Conservation (phyloP, 1,284 basidiomycete genomes). For the Apiotrichum porosum region DNA sequence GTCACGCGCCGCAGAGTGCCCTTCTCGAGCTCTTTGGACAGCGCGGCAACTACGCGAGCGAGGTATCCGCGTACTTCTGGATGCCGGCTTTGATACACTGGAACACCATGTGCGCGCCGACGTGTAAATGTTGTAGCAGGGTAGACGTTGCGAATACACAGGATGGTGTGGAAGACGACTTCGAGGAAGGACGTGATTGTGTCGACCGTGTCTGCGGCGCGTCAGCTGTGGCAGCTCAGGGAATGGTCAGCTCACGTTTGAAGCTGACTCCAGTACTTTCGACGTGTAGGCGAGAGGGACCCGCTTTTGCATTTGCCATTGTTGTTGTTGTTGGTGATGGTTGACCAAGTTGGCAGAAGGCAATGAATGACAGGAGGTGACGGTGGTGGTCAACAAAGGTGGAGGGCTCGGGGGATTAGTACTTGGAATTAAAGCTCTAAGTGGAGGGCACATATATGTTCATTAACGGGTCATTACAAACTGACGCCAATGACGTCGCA, state of each 20-base stretch:
- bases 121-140: constrained; percentile 80
- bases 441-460: neutral
- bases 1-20: constrained; percentile 44
- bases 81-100: constrained; percentile 86
- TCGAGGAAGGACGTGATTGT: constrained; percentile 57
- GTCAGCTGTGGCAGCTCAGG: neutral
- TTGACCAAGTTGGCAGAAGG: too few relatives aligned
- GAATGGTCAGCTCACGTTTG: neutral
- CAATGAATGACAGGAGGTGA: too few relatives aligned
- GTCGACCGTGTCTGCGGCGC: constrained; percentile 32
- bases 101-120: constrained; percentile 78
- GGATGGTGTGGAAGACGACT: constrained; percentile 83
- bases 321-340: neutral
- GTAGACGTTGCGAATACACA: constrained; percentile 85
- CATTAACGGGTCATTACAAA: too few relatives aligned
- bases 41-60: constrained; percentile 67
- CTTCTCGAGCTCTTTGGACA: constrained; percentile 63
- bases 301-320: constrained; percentile 1
- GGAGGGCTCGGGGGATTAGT: too few relatives aligned
- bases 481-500: neutral
- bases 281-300: constrained; percentile 1
- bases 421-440: too few relatives aligned
- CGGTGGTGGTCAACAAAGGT: too few relatives aligned
- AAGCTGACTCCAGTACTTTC: constrained; percentile 7
- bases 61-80: constrained; percentile 84